Percentiles rank a stretch among this genome's conserved stretches.
These are phyloP conservation scores for Neopestalotiopsis sp. DNA, from an alignment of 2,329 filamentous ascomycete genomes.

Conservation along the genomic window DNA sequence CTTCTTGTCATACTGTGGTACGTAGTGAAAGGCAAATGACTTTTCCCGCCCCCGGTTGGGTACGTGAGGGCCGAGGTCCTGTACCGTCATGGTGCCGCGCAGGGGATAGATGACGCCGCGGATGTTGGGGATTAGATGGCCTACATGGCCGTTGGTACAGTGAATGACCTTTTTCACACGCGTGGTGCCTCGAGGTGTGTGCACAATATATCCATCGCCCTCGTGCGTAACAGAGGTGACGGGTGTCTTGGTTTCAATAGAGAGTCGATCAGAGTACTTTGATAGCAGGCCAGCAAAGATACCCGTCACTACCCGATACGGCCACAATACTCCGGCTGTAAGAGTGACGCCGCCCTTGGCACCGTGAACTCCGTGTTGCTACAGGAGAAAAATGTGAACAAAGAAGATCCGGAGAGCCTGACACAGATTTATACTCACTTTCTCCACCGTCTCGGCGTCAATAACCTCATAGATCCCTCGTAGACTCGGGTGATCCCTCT, in stretches of 20 bases:
- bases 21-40: background rate
- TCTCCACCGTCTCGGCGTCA: background rate
- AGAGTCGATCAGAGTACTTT: background rate
- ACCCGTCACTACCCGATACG: background rate
- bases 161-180: background rate
- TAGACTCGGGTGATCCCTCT: background rate
- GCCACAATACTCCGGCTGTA: background rate
- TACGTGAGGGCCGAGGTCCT: background rate
- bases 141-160: background rate
- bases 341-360: background rate
- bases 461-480: background rate
- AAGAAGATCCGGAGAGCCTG: no score
- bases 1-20: background rate
- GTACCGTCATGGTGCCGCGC: background rate
- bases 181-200: background rate
- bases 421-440: background rate
- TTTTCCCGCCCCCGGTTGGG: background rate
- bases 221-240: background rate
- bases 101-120: background rate
- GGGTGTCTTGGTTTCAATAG: background rate
- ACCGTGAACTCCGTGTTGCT: constrained; percentile 5
- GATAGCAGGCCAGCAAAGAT: background rate
- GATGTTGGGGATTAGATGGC: background rate
- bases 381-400: background rate
- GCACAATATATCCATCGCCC: background rate